Percentiles rank a stretch among this genome's conserved stretches.
These are phyloP conservation scores for Flaveria linearis DNA, from an alignment of 129 eudicot genomes.

Conservation along the genomic window DNA sequence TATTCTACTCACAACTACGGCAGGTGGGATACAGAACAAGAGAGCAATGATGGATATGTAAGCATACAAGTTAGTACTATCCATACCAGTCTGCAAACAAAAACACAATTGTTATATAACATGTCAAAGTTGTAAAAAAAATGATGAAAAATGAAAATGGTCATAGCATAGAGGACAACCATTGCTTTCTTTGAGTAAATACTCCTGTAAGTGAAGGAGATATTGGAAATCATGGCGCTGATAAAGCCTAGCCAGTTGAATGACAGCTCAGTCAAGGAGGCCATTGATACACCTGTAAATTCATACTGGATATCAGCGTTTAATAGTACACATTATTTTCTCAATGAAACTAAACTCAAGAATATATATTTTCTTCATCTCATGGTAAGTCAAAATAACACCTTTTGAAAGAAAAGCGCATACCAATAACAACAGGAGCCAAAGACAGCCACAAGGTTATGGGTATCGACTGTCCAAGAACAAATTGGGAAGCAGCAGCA, in stretches of 20 bases:
- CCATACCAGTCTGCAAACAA: conserved; percentile 87
- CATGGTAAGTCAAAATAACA: neutral
- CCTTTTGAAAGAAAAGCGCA: conserved; percentile 21
- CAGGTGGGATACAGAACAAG: conserved; percentile 87
- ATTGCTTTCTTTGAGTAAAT: conserved; percentile 95
- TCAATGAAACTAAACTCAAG: neutral
- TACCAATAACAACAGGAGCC: conserved; percentile 92
- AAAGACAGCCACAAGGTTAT: conserved; percentile 74
- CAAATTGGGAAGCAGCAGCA: conserved; percentile 95
- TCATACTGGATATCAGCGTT: conserved; percentile 23
- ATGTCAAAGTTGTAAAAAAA: neutral
- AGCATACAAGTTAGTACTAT: conserved; percentile 91
- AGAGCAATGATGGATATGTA: conserved; percentile 93
- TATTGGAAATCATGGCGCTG: conserved; percentile 96
- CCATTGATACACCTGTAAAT: conserved; percentile 94
- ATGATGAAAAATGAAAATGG: neutral
- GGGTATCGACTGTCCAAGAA: conserved; percentile 85
- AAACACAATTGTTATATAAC: neutral
- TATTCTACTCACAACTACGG: conserved; percentile 62
- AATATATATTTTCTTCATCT: neutral
- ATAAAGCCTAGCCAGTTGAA: conserved; percentile 92
- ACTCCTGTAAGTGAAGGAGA: conserved; percentile 98
- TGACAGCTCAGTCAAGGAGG: conserved; percentile 90
- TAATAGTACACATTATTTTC: neutral
- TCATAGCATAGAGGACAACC: conserved; percentile 48